Percentiles rank a stretch among this genome's conserved stretches.
Conservation (phyloP, 495 filamentous ascomycete species). For the Tuber aestivum region DNA sequence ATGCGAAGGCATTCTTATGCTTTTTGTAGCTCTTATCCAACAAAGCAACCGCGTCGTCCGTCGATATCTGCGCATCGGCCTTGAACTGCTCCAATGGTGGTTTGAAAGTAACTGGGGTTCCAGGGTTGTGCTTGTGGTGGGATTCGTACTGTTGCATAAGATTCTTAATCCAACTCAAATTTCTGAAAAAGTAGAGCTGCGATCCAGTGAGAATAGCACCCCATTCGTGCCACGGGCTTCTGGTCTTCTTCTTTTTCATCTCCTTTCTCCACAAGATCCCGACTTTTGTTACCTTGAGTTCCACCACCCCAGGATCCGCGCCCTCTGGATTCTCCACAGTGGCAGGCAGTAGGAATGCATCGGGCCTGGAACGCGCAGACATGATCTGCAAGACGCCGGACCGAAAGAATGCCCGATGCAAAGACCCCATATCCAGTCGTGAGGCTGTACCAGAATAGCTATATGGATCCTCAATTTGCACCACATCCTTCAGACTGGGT, state of each 20-base stretch:
- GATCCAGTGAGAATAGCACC: conserved; percentile 90
- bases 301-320: conserved; percentile 86
- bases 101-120: conserved; percentile 73
- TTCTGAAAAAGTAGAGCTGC: conserved; percentile 93
- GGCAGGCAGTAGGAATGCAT: conserved; percentile 85
- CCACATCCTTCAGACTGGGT: conserved; percentile 81
- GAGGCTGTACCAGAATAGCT: conserved; percentile 71
- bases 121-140: conserved; percentile 64
- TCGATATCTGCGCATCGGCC: conserved; percentile 84
- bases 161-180: conserved; percentile 82
- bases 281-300: conserved; percentile 96
- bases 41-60: conserved; percentile 82
- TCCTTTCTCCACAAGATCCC: conserved; percentile 95
- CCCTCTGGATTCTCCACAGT: conserved; percentile 77
- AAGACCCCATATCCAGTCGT: conserved; percentile 64
- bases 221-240: conserved; percentile 98
- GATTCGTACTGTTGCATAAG: conserved; percentile 78
- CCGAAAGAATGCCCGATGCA: conserved; percentile 82
- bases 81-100: conserved; percentile 89
- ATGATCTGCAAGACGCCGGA: conserved; percentile 90
- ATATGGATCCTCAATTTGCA: conserved; percentile 88
- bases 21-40: conserved; percentile 83
- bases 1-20: conserved; percentile 91
- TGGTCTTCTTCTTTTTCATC: conserved; percentile 82
- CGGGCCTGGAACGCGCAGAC: conserved; percentile 82